Evolutionary conservation across 2,329 filamentous ascomycete genomes (phyloP).

Genomic region (Aspergillus felis): DNA sequence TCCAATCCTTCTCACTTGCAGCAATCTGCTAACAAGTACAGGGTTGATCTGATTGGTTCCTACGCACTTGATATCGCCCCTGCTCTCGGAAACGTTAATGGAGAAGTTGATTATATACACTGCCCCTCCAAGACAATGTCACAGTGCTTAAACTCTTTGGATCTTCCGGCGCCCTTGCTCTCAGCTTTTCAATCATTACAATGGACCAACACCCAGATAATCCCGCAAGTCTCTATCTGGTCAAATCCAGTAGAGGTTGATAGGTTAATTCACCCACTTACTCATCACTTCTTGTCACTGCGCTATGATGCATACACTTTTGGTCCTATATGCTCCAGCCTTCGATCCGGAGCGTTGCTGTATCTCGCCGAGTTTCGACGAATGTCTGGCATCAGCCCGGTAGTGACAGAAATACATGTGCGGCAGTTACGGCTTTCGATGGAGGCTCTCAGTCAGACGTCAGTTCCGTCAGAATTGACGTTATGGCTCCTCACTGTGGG

Average conservation of each 20-base stretch:
- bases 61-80: neutral
- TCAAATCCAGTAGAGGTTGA: neutral
- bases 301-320: neutral
- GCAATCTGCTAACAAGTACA: neutral
- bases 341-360: neutral
- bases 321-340: neutral
- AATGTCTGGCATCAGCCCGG: neutral
- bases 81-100: neutral
- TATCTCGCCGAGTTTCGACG: neutral
- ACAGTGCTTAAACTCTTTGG: neutral
- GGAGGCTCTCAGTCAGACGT: neutral
- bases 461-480: neutral
- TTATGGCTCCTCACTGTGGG: neutral
- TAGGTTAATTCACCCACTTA: neutral
- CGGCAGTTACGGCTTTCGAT: neutral
- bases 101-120: neutral
- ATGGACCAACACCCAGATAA: neutral
- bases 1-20: neutral
- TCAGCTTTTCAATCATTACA: neutral
- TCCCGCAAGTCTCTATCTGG: neutral
- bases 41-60: neutral
- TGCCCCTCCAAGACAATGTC: fast-evolving
- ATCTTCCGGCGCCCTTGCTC: neutral
- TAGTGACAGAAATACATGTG: neutral
- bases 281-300: neutral